A percentile compares a stretch with the other conserved stretches of the same genome.
Conservation (phyloP, 305 asterid species). For the Solanum hybrid region DNA sequence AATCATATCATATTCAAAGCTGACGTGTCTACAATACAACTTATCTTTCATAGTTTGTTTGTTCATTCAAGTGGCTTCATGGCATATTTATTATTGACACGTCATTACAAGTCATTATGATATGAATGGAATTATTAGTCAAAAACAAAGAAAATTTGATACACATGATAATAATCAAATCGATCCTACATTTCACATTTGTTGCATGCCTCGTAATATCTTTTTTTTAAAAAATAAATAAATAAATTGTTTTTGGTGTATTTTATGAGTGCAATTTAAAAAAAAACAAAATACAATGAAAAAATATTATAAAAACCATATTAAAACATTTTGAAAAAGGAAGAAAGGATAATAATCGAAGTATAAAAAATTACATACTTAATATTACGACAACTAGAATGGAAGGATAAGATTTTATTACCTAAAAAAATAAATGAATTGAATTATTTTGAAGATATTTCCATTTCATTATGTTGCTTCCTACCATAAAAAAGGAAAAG, state of each 20-base stretch:
- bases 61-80: background rate
- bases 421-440: background rate
- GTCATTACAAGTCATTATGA: background rate
- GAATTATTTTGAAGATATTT: background rate
- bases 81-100: background rate
- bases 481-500: background rate
- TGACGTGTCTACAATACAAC: background rate
- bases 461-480: background rate
- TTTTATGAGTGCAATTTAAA: too few relatives aligned
- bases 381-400: background rate
- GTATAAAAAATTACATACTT: background rate
- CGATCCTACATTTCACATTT: background rate
- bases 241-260: background rate
- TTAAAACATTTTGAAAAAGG: background rate
- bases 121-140: background rate
- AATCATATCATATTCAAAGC: background rate
- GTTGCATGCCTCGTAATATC: background rate
- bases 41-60: background rate
- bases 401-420: background rate
- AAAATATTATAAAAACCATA: too few relatives aligned
- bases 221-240: background rate
- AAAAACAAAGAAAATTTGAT: background rate
- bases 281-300: background rate
- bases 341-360: background rate
- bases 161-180: background rate